Evolutionary conservation across 163 green algal genomes (phyloP).

Genomic region (Volvox carteri): DNA sequence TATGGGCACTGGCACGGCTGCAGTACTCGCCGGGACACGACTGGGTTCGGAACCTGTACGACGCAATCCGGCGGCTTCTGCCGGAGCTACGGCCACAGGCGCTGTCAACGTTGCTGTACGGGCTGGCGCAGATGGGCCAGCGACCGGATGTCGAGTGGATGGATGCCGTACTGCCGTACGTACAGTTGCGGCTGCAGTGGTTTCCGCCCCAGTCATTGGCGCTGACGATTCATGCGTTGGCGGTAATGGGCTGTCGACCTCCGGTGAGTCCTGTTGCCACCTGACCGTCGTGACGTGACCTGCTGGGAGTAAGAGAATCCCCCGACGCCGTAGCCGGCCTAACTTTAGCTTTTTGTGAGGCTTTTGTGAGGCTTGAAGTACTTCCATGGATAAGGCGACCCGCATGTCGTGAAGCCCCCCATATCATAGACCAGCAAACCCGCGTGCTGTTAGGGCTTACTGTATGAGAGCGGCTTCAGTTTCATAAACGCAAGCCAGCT

Average conservation of each 20-base stretch:
- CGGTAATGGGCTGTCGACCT: constrained; percentile 24
- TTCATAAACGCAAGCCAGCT: too few species aligned
- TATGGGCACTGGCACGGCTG: constrained; percentile 48
- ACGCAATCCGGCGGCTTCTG: background rate
- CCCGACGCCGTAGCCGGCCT: too few species aligned
- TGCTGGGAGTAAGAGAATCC: too few species aligned
- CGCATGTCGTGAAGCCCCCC: too few species aligned
- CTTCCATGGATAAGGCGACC: too few species aligned
- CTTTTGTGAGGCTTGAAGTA: too few species aligned
- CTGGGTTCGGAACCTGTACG: constrained; percentile 8
- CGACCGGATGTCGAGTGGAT: constrained; percentile 10
- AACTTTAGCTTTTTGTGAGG: too few species aligned
- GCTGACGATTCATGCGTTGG: constrained; percentile 31
- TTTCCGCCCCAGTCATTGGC: constrained; percentile 30
- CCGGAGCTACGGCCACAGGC: constrained; percentile 36
- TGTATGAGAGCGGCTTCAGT: too few species aligned
- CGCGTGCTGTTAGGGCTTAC: too few species aligned
- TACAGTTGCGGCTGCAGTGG: background rate
- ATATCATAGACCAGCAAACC: too few species aligned
- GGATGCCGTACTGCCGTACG: background rate
- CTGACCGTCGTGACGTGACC: too few species aligned
- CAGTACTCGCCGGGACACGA: constrained; percentile 29
- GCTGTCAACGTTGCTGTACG: constrained; percentile 49
- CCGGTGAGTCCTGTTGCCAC: too few species aligned
- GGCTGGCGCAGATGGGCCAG: constrained; percentile 20